Conservation (phyloP, 1,284 basidiomycete genomes). For the Veloboletus limbatus region DNA sequence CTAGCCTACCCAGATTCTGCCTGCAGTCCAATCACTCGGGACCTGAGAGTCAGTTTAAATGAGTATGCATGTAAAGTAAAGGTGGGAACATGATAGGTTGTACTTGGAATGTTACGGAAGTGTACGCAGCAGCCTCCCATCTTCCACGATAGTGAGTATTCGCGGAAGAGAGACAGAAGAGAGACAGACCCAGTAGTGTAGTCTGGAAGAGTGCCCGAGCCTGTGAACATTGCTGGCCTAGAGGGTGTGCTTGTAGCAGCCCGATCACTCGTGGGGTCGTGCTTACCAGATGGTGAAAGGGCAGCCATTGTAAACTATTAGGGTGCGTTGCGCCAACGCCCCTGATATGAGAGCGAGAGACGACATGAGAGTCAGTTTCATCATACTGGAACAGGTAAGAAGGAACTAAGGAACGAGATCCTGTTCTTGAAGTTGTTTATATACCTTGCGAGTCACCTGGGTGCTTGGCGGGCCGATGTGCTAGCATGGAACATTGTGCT, state of each 20-base stretch:
- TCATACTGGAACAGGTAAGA: constrained; percentile 6
- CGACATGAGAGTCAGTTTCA: constrained; percentile 18
- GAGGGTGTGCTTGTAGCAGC: background rate
- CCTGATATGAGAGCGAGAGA: constrained; percentile 23
- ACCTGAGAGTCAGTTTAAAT: constrained; percentile 17
- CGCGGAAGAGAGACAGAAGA: background rate
- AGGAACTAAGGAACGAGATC: background rate
- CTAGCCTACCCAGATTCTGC: constrained; percentile 31
- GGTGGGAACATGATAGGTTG: background rate
- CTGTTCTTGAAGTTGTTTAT: constrained; percentile 9
- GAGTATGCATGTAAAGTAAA: background rate
- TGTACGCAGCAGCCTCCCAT: constrained; percentile 24
- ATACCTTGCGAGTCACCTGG: constrained; percentile 5
- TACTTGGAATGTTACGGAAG: constrained; percentile 31
- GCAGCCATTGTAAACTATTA: constrained; percentile 39
- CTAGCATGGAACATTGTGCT: no score
- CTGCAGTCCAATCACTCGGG: constrained; percentile 30
- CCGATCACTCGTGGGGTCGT: background rate
- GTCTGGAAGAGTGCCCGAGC: constrained; percentile 18
- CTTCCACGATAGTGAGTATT: constrained; percentile 12
- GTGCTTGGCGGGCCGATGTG: no score
- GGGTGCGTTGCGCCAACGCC: constrained; percentile 33
- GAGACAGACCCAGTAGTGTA: constrained; percentile 26
- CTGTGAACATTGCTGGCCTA: constrained; percentile 35
- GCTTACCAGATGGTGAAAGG: constrained; percentile 39